A percentile compares a stretch with the other conserved stretches of the same genome.
phyloP scores from a whole-genome alignment of 2,329 filamentous ascomycete genomes.

The Metarhizium sp. region DNA sequence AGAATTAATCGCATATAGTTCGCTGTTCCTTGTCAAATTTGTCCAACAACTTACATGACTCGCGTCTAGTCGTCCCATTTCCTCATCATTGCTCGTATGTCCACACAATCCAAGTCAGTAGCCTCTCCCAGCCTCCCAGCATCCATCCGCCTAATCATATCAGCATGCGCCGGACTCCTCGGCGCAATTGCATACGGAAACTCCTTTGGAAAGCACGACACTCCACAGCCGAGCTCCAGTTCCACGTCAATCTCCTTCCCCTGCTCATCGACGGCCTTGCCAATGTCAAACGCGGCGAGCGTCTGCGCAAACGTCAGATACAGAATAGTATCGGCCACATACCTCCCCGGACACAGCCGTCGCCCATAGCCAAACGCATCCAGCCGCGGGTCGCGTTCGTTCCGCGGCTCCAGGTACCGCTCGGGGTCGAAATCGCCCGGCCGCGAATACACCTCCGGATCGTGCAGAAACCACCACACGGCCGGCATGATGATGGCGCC shows the following conservation, averaged over 20 bases:
- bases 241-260: slow-evolving; percentile 24
- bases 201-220: neutral
- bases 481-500: slow-evolving; percentile 15
- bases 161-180: slow-evolving; percentile 5
- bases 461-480: slow-evolving; percentile 41
- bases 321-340: slow-evolving; percentile 20
- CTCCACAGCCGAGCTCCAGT: neutral
- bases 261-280: slow-evolving; percentile 15
- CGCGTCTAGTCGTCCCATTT: neutral
- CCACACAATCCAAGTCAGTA: neutral
- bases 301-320: slow-evolving; percentile 28
- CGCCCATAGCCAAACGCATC: slow-evolving; percentile 27
- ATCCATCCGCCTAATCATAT: neutral
- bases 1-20: too few species aligned
- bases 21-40: too few species aligned
- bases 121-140: neutral
- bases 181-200: slow-evolving; percentile 3
- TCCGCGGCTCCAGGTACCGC: slow-evolving; percentile 18
- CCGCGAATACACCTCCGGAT: slow-evolving; percentile 53
- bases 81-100: neutral
- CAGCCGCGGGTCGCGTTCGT: slow-evolving; percentile 17
- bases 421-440: slow-evolving; percentile 24
- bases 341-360: slow-evolving; percentile 23
- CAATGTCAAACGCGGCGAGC: slow-evolving; percentile 36
- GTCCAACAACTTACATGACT: too few species aligned